Evolutionary conservation across 352 stramenopile genomes (phyloP), one percentile per base, ranked within the genome.

Genomic region (Phytopythium cucurbitacearum): DNA sequence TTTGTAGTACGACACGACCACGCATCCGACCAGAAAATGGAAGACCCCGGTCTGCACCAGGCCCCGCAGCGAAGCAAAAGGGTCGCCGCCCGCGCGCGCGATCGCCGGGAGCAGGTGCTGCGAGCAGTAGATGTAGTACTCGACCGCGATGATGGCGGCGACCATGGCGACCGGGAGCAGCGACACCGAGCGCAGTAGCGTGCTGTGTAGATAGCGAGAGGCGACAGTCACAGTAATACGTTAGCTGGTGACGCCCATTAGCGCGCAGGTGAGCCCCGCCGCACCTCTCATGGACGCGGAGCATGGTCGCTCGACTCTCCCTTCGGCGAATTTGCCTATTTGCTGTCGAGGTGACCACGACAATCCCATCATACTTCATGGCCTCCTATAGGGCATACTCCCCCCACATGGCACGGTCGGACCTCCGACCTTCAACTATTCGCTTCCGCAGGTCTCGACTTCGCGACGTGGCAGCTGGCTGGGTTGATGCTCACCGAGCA

Each of bases 261-360:
- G 21, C 21, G 21, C 21, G 21, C 21, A 28, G 21, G 21, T 28
- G 21, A 28, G 21, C 21, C 21, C 21, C 32, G 34, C 36, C 59
- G 21, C 40, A 91, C 80, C 77, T 91, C 58, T 89, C 70, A 58
- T 89, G 80, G 55, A 88, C 69, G 42, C 80, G 80, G 51, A 91
- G 66, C 80, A 91, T 91, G 34, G 12, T 9, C 13, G 43, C 21
- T 11, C 28, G 43, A 40, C 4, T 32, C 15, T 10, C 6, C 34
- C 34, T 34, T 21, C 15, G 9, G 2, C 33, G 10, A 42, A 32
- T 34, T 28, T 28, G 21, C 21, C 21, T n/a, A n/a, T n/a, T n/a
- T n/a, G n/a, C n/a, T 28, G 21, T 28, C 21, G 21, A 28, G 21
- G 2, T 28, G 21, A 28, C 21, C 21, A 28, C 21, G 21, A 28